phyloP scores from a whole-genome alignment of 225 moss, liverwort and hornwort species.

The Thuidium tamariscinum region DNA sequence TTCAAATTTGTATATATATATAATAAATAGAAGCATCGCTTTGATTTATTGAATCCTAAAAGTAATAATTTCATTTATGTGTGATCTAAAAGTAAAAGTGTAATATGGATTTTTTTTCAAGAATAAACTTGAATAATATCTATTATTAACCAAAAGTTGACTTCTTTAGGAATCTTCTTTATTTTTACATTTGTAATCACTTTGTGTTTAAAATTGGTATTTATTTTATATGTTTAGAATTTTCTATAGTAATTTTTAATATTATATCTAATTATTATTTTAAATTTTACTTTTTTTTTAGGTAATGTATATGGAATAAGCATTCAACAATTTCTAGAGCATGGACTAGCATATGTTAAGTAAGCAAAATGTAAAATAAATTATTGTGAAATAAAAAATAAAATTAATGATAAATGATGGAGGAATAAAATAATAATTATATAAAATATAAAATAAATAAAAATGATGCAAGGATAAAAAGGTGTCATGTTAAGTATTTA shows the following conservation, averaged over 20 bases:
- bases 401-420: neutral
- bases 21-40: fast-evolving
- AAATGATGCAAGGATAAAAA: neutral
- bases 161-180: fast-evolving
- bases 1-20: neutral
- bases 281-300: neutral
- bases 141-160: neutral
- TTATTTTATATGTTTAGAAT: neutral
- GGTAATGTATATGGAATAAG: fast-evolving
- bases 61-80: too few species aligned
- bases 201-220: fast-evolving
- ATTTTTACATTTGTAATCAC: neutral
- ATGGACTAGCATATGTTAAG: too few species aligned
- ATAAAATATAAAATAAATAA: neutral
- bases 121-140: neutral
- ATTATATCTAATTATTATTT: neutral
- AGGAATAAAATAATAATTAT: neutral
- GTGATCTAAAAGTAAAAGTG: neutral
- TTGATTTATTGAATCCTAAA: neutral
- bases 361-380: too few species aligned
- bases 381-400: fast-evolving
- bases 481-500: neutral
- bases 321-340: too few species aligned
- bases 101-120: neutral
- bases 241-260: fast-evolving